These are phyloP conservation scores for Blastocystis sp. DNA, from an alignment of 352 stramenopile genomes.

Conservation along the genomic window DNA sequence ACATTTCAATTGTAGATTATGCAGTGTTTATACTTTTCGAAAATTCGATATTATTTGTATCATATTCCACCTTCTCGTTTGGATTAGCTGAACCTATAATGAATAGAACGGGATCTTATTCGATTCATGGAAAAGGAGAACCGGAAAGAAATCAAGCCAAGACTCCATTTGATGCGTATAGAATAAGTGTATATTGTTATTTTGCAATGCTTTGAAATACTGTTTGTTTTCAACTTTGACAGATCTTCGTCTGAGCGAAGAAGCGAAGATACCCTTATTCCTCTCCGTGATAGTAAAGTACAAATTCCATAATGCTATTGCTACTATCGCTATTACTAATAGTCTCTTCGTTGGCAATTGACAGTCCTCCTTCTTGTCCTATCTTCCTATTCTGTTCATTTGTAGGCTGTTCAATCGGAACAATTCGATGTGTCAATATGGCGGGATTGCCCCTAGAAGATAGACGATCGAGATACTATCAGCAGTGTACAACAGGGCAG, in stretches of 20 bases:
- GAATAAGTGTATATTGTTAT: not conserved
- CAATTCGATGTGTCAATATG: slow-evolving; percentile 35
- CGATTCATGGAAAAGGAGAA: slow-evolving; percentile 59
- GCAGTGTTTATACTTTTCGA: not conserved
- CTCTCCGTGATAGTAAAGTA: slow-evolving; percentile 17
- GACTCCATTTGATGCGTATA: not conserved
- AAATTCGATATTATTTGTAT: not conserved
- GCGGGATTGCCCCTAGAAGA: not conserved
- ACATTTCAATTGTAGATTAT: not conserved
- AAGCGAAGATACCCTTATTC: slow-evolving; percentile 19
- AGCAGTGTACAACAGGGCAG: not conserved
- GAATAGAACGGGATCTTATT: slow-evolving; percentile 23
- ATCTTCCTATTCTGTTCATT: not conserved
- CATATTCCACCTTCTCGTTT: slow-evolving; percentile 15
- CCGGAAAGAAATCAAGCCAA: not conserved
- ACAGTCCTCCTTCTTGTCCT: not conserved
- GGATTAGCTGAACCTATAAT: not conserved
- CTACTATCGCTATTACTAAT: slow-evolving; percentile 7
- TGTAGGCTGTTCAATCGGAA: slow-evolving; percentile 40
- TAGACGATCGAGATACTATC: slow-evolving; percentile 29
- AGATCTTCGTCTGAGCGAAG: slow-evolving; percentile 31
- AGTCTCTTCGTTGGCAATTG: not conserved
- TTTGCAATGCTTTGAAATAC: not conserved
- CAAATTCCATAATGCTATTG: slow-evolving; percentile 48
- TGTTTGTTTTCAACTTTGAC: not conserved